Conservation (phyloP, 176 grass and related monocot species). For the Musa itinerans region DNA sequence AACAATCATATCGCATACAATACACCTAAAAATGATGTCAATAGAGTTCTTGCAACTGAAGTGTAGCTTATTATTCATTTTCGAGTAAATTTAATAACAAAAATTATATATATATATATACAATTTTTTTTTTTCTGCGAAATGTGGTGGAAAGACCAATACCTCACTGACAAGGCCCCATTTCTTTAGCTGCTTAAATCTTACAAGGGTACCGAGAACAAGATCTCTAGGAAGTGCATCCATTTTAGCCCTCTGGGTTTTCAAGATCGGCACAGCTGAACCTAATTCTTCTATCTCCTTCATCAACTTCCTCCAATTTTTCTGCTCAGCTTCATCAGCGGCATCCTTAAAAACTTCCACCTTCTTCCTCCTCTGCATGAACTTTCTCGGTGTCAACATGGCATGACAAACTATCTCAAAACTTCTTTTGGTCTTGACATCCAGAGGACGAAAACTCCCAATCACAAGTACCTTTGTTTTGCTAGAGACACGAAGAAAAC, state of each 20-base stretch:
- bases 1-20: background rate
- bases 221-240: constrained; percentile 47
- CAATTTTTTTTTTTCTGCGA: background rate
- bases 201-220: constrained; percentile 69
- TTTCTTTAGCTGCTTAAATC: constrained; percentile 90
- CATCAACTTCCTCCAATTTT: constrained; percentile 86
- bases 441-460: constrained; percentile 22
- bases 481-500: constrained; percentile 33
- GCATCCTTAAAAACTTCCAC: constrained; percentile 63
- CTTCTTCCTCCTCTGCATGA: constrained; percentile 71
- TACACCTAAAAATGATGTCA: background rate
- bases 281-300: constrained; percentile 61
- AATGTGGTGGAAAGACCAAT: constrained; percentile 1
- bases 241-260: constrained; percentile 34
- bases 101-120: no score
- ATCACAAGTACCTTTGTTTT: constrained; percentile 36
- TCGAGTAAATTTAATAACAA: background rate
- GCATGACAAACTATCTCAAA: constrained; percentile 51
- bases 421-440: constrained; percentile 36
- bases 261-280: constrained; percentile 55
- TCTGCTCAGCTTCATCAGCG: constrained; percentile 56
- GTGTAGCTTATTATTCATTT: background rate
- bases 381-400: constrained; percentile 75
- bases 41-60: background rate
- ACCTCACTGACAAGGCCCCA: constrained; percentile 92